A percentile compares a stretch with the other conserved stretches of the same genome.
Conservation (phyloP, 768 basidiomycete species). For the Rhizopogon roseolus region DNA sequence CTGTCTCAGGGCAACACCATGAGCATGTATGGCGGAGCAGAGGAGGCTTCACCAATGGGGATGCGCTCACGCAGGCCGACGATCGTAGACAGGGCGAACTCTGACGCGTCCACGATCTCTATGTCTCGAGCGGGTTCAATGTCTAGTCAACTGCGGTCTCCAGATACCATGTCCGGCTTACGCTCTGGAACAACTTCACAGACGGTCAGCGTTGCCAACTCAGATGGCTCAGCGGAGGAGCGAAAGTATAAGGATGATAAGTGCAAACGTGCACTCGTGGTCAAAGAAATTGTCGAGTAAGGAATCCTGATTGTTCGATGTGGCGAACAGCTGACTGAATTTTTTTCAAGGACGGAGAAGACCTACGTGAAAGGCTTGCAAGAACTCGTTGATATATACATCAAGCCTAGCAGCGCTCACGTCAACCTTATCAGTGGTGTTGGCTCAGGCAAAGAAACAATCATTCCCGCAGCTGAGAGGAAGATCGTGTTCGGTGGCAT, state of each 20-base stretch:
- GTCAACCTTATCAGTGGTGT: slow-evolving; percentile 69
- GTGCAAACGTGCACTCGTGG: slow-evolving; percentile 73
- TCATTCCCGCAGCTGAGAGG: slow-evolving; percentile 81
- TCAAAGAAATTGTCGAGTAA: slow-evolving; percentile 89
- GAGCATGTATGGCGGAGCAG: slow-evolving; percentile 52
- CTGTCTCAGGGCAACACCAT: slow-evolving; percentile 52
- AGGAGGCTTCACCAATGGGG: slow-evolving; percentile 35
- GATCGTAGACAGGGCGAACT: slow-evolving; percentile 40
- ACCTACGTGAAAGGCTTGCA: slow-evolving; percentile 93
- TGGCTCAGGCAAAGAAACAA: slow-evolving; percentile 72
- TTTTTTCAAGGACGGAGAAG: slow-evolving; percentile 76
- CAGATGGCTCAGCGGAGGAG: slow-evolving; percentile 73
- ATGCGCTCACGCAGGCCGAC: slow-evolving; percentile 65
- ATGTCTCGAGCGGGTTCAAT: slow-evolving; percentile 46
- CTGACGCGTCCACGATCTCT: slow-evolving; percentile 39
- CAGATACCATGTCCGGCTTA: slow-evolving; percentile 56
- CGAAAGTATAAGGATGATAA: slow-evolving; percentile 92
- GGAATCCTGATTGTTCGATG: slow-evolving; percentile 26
- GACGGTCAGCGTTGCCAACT: slow-evolving; percentile 69
- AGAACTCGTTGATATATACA: slow-evolving; percentile 93
- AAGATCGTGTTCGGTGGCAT: slow-evolving; percentile 90
- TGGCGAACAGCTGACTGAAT: slow-evolving; percentile 9
- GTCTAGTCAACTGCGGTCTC: slow-evolving; percentile 56
- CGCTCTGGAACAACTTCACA: slow-evolving; percentile 58
- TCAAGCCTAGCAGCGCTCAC: slow-evolving; percentile 73